Percentiles rank a stretch among this genome's conserved stretches.
phyloP scores from a whole-genome alignment of 805 yeast species.

The Jamesozyma lodderae region DNA sequence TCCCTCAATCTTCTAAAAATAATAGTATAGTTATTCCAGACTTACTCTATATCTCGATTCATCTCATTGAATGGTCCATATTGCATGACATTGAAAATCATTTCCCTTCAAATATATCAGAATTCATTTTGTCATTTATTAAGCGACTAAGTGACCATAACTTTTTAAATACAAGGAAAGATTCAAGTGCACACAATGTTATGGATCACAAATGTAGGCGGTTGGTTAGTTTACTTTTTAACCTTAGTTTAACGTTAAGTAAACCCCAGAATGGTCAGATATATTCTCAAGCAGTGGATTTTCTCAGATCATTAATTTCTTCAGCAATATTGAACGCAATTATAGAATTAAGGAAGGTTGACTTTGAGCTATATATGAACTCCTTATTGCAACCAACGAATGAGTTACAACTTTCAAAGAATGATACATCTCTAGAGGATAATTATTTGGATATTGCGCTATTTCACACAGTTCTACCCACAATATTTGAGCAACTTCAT shows the following conservation, averaged over 20 bases:
- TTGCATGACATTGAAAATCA: conserved; percentile 29
- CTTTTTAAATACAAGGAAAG: conserved; percentile 17
- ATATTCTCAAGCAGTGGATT: conserved; percentile 26
- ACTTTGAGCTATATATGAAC: conserved; percentile 13
- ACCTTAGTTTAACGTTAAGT: conserved; percentile 24
- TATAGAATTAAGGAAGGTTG: conserved; percentile 17
- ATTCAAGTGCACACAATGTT: neutral
- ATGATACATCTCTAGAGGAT: neutral
- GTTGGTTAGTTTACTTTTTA: conserved; percentile 18
- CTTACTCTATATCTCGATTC: conserved; percentile 31
- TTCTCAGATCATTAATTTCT: conserved; percentile 30
- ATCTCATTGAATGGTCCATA: conserved; percentile 31
- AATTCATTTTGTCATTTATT: conserved; percentile 22
- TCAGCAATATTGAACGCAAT: conserved; percentile 30
- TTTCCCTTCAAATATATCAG: conserved; percentile 27
- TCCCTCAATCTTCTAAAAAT: neutral
- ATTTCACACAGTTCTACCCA: conserved; percentile 8
- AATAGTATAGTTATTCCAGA: conserved; percentile 22
- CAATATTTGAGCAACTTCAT: conserved; percentile 7
- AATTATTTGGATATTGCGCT: conserved; percentile 12
- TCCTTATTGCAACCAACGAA: conserved; percentile 9
- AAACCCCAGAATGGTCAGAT: conserved; percentile 28
- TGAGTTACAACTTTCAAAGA: neutral
- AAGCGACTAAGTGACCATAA: conserved; percentile 23
- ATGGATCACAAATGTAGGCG: conserved; percentile 24